Evolutionary conservation across 2,329 filamentous ascomycete genomes (phyloP).

Genomic region (Aspergillus pseudoterreus): DNA sequence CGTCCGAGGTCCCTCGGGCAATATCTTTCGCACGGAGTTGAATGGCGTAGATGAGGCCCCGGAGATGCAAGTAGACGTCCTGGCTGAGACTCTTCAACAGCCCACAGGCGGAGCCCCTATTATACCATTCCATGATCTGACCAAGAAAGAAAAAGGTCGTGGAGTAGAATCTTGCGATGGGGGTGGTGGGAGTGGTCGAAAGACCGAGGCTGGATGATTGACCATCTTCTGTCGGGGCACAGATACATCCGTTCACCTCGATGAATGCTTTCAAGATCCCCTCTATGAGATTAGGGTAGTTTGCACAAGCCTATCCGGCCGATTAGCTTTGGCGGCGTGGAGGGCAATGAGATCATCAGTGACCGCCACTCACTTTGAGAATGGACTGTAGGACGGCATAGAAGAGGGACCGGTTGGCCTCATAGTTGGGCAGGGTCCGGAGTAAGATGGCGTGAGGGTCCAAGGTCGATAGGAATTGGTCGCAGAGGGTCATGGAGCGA

Average conservation of each 20-base stretch:
- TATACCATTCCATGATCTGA: slow-evolving; percentile 38
- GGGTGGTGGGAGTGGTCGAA: slow-evolving; percentile 15
- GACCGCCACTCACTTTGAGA: slow-evolving; percentile 25
- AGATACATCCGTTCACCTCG: slow-evolving; percentile 30
- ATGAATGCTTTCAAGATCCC: slow-evolving; percentile 30
- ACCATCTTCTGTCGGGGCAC: slow-evolving; percentile 12
- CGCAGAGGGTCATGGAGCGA: slow-evolving; percentile 23
- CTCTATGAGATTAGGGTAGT: slow-evolving; percentile 33
- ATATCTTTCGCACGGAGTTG: slow-evolving; percentile 21
- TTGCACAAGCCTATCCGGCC: slow-evolving; percentile 27
- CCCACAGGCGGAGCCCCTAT: slow-evolving; percentile 30
- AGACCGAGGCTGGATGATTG: slow-evolving; percentile 9
- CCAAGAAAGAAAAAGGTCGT: slow-evolving; percentile 34
- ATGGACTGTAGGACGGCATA: slow-evolving; percentile 35
- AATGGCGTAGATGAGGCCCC: slow-evolving; percentile 29
- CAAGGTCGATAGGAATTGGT: slow-evolving; percentile 27
- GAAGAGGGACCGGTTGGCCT: slow-evolving; percentile 30
- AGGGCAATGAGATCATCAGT: no score
- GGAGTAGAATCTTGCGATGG: slow-evolving; percentile 30
- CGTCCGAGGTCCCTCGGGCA: slow-evolving; percentile 13
- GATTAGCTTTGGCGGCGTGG: background rate
- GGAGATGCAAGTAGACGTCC: slow-evolving; percentile 32
- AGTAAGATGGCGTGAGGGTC: slow-evolving; percentile 26
- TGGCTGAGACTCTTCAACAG: slow-evolving; percentile 33
- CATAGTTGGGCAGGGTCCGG: slow-evolving; percentile 23